phyloP scores from a whole-genome alignment of 2,329 filamentous ascomycete genomes.

The Neopestalotiopsis rosae region DNA sequence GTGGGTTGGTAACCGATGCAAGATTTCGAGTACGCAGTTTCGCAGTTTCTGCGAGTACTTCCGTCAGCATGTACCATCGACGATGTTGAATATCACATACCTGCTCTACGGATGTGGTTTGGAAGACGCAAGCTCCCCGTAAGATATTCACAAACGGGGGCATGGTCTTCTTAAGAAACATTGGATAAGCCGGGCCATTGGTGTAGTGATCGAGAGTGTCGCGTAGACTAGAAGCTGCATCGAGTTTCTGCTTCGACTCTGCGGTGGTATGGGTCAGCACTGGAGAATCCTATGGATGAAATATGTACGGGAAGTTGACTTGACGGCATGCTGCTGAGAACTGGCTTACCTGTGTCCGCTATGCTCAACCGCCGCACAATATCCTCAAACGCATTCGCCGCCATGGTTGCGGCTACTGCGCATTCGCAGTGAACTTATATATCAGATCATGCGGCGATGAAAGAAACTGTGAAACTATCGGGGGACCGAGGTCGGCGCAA shows the following conservation, averaged over 20 bases:
- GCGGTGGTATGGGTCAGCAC: slow-evolving; percentile 21
- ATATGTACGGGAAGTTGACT: not conserved
- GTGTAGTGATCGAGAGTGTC: slow-evolving; percentile 92
- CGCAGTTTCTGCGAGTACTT: slow-evolving; percentile 72
- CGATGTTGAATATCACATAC: slow-evolving; percentile 45
- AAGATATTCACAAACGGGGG: slow-evolving; percentile 88
- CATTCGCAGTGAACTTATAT: slow-evolving; percentile 26
- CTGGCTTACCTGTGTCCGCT: slow-evolving; percentile 57
- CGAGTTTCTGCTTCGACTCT: slow-evolving; percentile 85
- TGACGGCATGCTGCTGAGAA: not conserved
- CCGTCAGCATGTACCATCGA: slow-evolving; percentile 24
- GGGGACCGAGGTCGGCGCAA: slow-evolving; percentile 18
- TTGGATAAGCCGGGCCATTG: slow-evolving; percentile 74
- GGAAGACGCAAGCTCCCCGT: slow-evolving; percentile 85
- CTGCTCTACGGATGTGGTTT: slow-evolving; percentile 89
- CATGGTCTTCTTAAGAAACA: slow-evolving; percentile 86
- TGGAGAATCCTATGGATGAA: slow-evolving; percentile 6
- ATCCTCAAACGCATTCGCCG: slow-evolving; percentile 63
- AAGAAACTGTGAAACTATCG: slow-evolving; percentile 21
- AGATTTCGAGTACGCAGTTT: slow-evolving; percentile 90
- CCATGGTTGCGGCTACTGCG: slow-evolving; percentile 61
- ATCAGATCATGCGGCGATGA: slow-evolving; percentile 29
- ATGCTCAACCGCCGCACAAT: slow-evolving; percentile 65
- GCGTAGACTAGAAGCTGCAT: slow-evolving; percentile 83
- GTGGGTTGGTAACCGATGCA: slow-evolving; percentile 81